phyloP scores from a whole-genome alignment of 2,329 filamentous ascomycete genomes.

The Cladosporium sp. region DNA sequence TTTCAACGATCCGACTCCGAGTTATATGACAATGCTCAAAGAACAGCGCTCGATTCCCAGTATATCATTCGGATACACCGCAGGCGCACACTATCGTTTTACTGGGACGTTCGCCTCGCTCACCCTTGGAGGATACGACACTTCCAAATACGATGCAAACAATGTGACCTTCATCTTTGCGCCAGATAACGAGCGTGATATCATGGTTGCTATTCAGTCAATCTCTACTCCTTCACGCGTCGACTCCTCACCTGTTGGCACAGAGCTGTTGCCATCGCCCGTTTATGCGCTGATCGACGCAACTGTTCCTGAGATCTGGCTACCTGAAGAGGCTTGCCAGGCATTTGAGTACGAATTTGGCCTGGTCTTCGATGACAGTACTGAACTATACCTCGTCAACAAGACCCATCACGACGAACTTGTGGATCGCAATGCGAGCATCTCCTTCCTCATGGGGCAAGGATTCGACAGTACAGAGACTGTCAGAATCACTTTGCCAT shows the following conservation, averaged over 20 bases:
- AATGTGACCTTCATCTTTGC: slow-evolving; percentile 54
- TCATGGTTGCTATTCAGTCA: slow-evolving; percentile 53
- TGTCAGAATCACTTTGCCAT: slow-evolving; percentile 45
- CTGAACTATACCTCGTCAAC: slow-evolving; percentile 61
- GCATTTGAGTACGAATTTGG: slow-evolving; percentile 61
- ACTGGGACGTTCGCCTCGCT: slow-evolving; percentile 42
- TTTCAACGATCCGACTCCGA: slow-evolving; percentile 51
- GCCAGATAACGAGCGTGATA: slow-evolving; percentile 53
- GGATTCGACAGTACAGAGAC: slow-evolving; percentile 30
- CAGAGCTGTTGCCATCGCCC: slow-evolving; percentile 35
- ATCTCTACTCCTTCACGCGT: slow-evolving; percentile 32
- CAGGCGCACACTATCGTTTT: slow-evolving; percentile 63
- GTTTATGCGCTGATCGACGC: slow-evolving; percentile 45
- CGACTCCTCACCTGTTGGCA: slow-evolving; percentile 26
- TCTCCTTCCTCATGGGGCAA: slow-evolving; percentile 41
- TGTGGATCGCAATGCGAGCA: slow-evolving; percentile 36
- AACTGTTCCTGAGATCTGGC: slow-evolving; percentile 46
- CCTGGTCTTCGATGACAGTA: slow-evolving; percentile 59
- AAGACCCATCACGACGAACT: slow-evolving; percentile 52
- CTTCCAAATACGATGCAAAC: slow-evolving; percentile 57
- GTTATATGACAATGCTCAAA: slow-evolving; percentile 50
- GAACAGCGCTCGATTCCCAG: slow-evolving; percentile 60
- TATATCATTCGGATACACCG: slow-evolving; percentile 70
- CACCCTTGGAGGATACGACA: slow-evolving; percentile 67
- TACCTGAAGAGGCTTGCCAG: slow-evolving; percentile 52